phyloP scores from a whole-genome alignment of 2,329 filamentous ascomycete species.

The Rhytidhysteron rufulum region DNA sequence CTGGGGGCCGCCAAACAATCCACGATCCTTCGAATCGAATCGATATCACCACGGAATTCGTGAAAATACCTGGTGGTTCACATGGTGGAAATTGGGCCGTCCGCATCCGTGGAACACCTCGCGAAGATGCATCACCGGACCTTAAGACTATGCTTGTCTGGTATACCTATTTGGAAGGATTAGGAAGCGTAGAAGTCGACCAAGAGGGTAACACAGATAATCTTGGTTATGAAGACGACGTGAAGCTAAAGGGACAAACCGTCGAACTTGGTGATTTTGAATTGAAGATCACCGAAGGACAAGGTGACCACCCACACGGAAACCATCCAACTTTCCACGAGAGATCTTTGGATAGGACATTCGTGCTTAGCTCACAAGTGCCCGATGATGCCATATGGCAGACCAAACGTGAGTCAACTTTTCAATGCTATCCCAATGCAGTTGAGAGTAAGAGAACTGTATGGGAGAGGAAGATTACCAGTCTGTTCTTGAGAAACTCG shows the following conservation, averaged over 20 bases:
- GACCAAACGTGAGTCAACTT: constrained; percentile 59
- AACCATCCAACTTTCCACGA: constrained; percentile 61
- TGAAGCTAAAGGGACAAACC: constrained; percentile 68
- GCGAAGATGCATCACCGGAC: constrained; percentile 61
- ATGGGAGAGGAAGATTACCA: no score
- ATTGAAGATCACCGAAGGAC: constrained; percentile 71
- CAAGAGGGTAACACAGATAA: constrained; percentile 44
- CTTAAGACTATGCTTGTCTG: constrained; percentile 77
- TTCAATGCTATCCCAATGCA: no score
- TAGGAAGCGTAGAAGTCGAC: constrained; percentile 61
- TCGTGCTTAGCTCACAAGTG: constrained; percentile 68
- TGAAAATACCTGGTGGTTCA: constrained; percentile 82
- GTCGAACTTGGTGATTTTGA: constrained; percentile 74
- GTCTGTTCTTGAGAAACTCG: neutral
- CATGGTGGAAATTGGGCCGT: constrained; percentile 92
- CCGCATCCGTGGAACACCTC: constrained; percentile 75
- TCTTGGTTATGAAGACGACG: constrained; percentile 55
- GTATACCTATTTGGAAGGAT: constrained; percentile 76
- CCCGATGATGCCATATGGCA: constrained; percentile 76
- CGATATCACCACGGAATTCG: constrained; percentile 88
- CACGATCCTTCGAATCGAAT: constrained; percentile 85
- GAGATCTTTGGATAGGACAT: constrained; percentile 71
- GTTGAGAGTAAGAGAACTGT: no score
- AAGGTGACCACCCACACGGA: constrained; percentile 54
- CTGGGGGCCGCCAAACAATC: constrained; percentile 83